Base-by-base conservation (phyloP, 2,329 filamentous ascomycete genomes). In the Endoconidiophora polonica region DNA sequence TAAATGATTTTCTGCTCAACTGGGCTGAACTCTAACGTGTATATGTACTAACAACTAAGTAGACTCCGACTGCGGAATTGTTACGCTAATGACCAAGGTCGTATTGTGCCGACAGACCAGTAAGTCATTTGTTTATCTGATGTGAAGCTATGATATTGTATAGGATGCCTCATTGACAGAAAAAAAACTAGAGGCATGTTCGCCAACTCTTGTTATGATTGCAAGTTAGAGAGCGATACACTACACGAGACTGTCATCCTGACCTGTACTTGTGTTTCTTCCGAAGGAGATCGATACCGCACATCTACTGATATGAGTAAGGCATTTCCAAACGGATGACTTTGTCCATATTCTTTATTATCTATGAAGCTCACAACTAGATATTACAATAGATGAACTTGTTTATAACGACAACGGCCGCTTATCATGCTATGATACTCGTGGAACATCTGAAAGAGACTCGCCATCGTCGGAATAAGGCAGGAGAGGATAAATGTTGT, bases 151-250 rank as follows among this genome's bases (percentile, higher is more conserved):
- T 9, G 6, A 33, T 33, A 3, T 9, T 33, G 29, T 33, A 33
- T 33, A 33, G 12, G 9, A 2, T 33, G 9, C 7, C 12, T 33
- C 4, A 3, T 10, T 4, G 4, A 33, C 29, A 9, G 16, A 33
- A 33, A 9, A 33, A 9, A 10, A 33, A 33, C 4, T 36, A 49
- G 47, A 29, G 47, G 47, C 6, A 23, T 29, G 20, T 49, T 49
- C n/a, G 37, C n/a, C 18, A 37, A 49, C 20, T 49, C 47, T 18
- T 49, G 47, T 26, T 41, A 49, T 23, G 47, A 49, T 23, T 49
- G 47, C 29, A 23, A 24, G 4, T 37, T 41, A 2, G 16, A 43
- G 26, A 40, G 47, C 23, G 18, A 43, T 24, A 16, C 33, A n/a
- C 22, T 23, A 9, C 12, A 43, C 5, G 37, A 44, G 33, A 43